These are phyloP conservation scores for Paecilomyces sp. DNA, from an alignment of 2,329 filamentous ascomycete genomes.

Conservation along the genomic window DNA sequence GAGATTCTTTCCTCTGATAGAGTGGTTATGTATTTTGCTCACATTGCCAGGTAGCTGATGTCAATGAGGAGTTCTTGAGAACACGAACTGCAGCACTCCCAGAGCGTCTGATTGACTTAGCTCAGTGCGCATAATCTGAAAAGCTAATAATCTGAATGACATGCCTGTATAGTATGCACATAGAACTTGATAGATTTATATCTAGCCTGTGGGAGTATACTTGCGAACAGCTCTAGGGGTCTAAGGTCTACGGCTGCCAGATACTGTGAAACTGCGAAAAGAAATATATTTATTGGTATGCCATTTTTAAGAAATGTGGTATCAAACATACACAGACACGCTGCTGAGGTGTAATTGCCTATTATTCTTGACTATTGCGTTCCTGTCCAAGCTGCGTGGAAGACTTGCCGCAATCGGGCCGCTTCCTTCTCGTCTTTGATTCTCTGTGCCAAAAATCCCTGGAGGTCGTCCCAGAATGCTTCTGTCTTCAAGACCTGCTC, in stretches of 20 bases:
- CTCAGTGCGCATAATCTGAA: not conserved
- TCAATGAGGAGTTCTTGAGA: not conserved
- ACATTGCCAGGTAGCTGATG: not conserved
- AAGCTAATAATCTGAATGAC: not conserved
- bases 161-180: not conserved
- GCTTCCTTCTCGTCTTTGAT: slow-evolving; percentile 63
- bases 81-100: not conserved
- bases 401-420: slow-evolving; percentile 57
- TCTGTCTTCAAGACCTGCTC: slow-evolving; percentile 58
- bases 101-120: not conserved
- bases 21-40: not conserved
- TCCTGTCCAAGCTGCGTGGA: slow-evolving; percentile 62
- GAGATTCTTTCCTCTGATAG: not conserved
- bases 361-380: not conserved
- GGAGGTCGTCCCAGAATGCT: slow-evolving; percentile 81
- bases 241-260: not conserved
- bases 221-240: not conserved
- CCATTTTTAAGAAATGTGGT: not conserved
- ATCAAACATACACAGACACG: not conserved
- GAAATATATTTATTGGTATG: not conserved
- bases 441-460: slow-evolving; percentile 71
- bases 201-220: not conserved
- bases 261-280: not conserved
- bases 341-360: not conserved
- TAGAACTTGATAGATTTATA: not conserved